Evolutionary conservation across 768 basidiomycete species (phyloP).

Genomic region (Glaciozyma antarctica): DNA sequence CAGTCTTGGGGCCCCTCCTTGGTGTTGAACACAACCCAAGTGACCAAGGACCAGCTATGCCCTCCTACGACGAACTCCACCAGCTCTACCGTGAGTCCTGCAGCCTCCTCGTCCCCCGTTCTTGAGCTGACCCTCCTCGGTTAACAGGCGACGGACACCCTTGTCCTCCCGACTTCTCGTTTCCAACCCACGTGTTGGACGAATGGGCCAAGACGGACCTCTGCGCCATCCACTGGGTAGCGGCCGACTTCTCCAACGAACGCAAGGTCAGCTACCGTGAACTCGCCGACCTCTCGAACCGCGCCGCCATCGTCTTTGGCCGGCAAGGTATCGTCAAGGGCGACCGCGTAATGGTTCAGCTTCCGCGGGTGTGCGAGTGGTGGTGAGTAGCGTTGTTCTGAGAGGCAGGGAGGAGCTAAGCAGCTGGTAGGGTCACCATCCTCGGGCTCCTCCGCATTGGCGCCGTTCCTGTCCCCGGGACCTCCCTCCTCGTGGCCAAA

Average conservation of each 20-base stretch:
- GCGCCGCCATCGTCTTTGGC: constrained; percentile 16
- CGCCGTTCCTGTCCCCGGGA: constrained; percentile 20
- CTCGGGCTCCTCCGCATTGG: constrained; percentile 24
- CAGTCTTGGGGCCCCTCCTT: too few relatives aligned
- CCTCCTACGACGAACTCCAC: background rate
- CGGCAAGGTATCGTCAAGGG: constrained; percentile 22
- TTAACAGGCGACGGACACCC: constrained; percentile 13
- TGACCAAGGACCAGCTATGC: too few relatives aligned
- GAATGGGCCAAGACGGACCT: background rate
- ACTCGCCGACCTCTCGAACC: constrained; percentile 7
- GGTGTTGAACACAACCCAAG: too few relatives aligned
- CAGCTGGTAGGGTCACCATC: constrained; percentile 15
- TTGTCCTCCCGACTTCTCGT: constrained; percentile 26
- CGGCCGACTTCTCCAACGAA: constrained; percentile 10
- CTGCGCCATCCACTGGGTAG: constrained; percentile 24
- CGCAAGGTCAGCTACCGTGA: constrained; percentile 14
- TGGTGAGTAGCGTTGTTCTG: background rate
- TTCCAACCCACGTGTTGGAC: constrained; percentile 19
- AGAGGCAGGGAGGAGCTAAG: background rate
- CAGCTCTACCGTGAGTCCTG: constrained; percentile 2
- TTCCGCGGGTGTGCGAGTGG: constrained; percentile 11
- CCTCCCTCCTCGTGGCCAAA: constrained; percentile 25
- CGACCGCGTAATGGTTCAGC: constrained; percentile 22
- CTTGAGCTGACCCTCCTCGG: too few relatives aligned
- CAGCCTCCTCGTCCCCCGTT: too few relatives aligned